Evolutionary conservation across 1,139 yeast genomes (phyloP).

Genomic region (Hyphopichia khmerensis): DNA sequence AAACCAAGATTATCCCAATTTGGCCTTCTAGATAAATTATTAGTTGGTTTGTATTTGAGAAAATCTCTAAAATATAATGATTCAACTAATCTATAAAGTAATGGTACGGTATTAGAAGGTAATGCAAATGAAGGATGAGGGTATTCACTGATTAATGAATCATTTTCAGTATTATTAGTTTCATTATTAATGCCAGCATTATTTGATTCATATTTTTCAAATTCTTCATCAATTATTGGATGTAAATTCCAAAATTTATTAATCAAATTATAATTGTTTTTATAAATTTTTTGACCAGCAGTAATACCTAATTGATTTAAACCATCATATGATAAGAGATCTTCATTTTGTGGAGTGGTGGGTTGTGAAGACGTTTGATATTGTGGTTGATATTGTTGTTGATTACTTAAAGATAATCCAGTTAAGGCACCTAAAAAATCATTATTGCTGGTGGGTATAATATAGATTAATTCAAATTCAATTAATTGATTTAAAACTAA

Average conservation of each 20-base stretch:
- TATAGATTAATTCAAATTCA: conserved; percentile 20
- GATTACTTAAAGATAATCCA: conserved; percentile 10
- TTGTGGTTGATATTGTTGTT: conserved; percentile 2
- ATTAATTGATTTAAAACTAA: conserved; percentile 28
- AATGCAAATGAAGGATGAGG: conserved; percentile 50
- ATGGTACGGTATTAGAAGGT: conserved; percentile 54
- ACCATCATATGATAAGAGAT: conserved; percentile 13
- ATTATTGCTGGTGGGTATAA: conserved; percentile 18
- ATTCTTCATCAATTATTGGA: conserved; percentile 28
- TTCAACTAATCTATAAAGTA: conserved; percentile 48
- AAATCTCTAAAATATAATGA: conserved; percentile 50
- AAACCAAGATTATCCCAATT: conserved; percentile 45
- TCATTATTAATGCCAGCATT: not conserved
- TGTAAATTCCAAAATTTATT: conserved; percentile 49
- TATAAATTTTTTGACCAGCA: conserved; percentile 31
- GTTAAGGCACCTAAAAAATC: conserved; percentile 33
- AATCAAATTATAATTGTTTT: conserved; percentile 37
- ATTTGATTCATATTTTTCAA: conserved; percentile 14
- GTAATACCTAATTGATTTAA: conserved; percentile 27
- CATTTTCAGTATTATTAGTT: conserved; percentile 7
- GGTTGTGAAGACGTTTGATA: not conserved
- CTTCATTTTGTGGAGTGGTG: conserved; percentile 6
- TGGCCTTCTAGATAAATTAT: conserved; percentile 38
- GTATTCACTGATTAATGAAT: conserved; percentile 23
- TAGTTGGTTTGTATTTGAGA: conserved; percentile 40